Percentiles rank a stretch among this genome's conserved stretches.
Conservation (phyloP, 768 basidiomycete species). For the Phylloporus rhodoxanthus region DNA sequence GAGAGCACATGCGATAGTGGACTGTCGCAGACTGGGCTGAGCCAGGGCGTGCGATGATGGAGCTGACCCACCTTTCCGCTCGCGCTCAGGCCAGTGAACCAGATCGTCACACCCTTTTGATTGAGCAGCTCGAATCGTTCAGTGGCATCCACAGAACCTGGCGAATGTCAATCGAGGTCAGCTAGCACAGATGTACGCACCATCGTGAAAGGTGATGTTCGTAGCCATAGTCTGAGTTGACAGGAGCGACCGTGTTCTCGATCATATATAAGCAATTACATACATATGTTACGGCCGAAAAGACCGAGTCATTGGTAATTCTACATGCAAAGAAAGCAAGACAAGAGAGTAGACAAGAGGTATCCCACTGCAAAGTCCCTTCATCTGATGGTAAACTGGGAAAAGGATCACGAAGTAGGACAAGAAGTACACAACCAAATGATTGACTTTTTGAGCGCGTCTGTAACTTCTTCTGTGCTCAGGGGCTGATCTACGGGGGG, state of each 20-base stretch:
- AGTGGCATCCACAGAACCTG: slow-evolving; percentile 63
- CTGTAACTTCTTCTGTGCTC: slow-evolving; percentile 60
- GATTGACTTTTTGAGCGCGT: slow-evolving; percentile 57
- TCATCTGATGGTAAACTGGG: not conserved
- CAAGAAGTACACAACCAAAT: slow-evolving; percentile 45
- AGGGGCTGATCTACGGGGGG: slow-evolving; percentile 63
- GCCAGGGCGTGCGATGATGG: not conserved
- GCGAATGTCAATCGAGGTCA: not conserved
- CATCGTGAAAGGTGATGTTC: slow-evolving; percentile 68
- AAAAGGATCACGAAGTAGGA: slow-evolving; percentile 12
- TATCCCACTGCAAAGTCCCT: slow-evolving; percentile 25
- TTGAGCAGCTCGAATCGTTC: slow-evolving; percentile 66
- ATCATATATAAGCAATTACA: no score
- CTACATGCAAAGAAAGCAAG: not conserved
- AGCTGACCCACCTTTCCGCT: slow-evolving; percentile 73
- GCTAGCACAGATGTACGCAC: slow-evolving; percentile 27
- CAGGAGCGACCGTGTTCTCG: no score
- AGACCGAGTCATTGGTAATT: slow-evolving; percentile 4
- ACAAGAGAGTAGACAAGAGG: slow-evolving; percentile 1
- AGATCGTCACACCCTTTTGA: slow-evolving; percentile 88
- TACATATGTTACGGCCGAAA: slow-evolving; percentile 6
- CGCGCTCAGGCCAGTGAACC: slow-evolving; percentile 94
- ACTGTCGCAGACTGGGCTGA: slow-evolving; percentile 42
- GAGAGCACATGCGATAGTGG: slow-evolving; percentile 93
- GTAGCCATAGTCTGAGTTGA: slow-evolving; percentile 26